Evolutionary conservation across 2,329 filamentous ascomycete genomes (phyloP), one percentile per base, ranked within the genome.

Genomic region (Microdochium nivale): DNA sequence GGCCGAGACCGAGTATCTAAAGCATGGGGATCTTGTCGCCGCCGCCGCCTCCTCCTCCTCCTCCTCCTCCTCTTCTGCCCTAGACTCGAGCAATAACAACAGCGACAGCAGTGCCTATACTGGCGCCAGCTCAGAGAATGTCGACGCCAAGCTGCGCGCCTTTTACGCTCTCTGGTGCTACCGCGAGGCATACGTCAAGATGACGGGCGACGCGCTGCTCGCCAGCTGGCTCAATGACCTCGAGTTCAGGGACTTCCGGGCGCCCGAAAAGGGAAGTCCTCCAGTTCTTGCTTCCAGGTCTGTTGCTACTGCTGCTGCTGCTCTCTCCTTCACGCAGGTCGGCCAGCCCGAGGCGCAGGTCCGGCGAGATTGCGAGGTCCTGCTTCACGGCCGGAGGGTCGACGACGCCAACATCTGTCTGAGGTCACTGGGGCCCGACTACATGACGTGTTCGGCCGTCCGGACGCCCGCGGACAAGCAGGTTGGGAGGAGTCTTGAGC

Each of bases 141-240:
- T 79, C 19, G 83, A 86, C 54, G 75, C 70, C 23, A 84, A 83
- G 62, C 70, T 91, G 25, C 75, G 86, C 4, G 75, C 79, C 50
- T 92, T 92, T 63, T 92, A 90, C 64, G 79, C 86, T 1, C 80
- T 87, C 53, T 92, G 87, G 84, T 88, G 85, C 65, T 77, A 89
- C 65, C 83, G 88, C 59, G 88, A 92, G 70, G 84, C 87, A 1
- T 91, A 88, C 64, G 83, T 91, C 67, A 92, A 91, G 77, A 83
- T 92, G 71, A 87, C 86, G 27, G 88, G 88, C 25, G 86, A 91
- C 60, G 88, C 86, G 0, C 73, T 92, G 53, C 72, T 90, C 9
- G 88, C 88, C 0, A 73, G 74, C 3, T 92, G 88, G 88, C 73
- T 92, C 48, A 72, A 71, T 49, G 79, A 86, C 49, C 70, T 91